phyloP scores from a whole-genome alignment of 2,329 filamentous ascomycete species.

The Fusarium beomiforme region DNA sequence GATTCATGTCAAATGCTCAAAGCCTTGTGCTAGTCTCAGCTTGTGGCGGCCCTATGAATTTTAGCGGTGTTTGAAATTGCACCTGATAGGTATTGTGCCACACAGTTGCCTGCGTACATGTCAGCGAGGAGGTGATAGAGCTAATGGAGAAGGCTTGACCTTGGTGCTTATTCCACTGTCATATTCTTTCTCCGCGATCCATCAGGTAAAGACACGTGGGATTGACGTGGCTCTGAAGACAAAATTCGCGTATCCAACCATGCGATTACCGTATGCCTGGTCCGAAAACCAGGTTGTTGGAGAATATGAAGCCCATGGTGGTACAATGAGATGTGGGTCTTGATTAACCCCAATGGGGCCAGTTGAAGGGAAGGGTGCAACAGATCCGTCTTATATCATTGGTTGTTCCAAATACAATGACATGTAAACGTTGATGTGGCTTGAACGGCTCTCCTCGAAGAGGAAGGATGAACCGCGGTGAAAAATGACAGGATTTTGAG shows the following conservation, averaged over 20 bases:
- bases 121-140: background rate
- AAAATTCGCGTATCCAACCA: constrained; percentile 6
- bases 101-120: background rate
- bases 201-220: constrained; percentile 7
- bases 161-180: background rate
- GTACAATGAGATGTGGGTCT: constrained; percentile 13
- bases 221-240: background rate
- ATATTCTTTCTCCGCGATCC: background rate
- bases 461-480: constrained; percentile 17
- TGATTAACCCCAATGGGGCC: background rate
- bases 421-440: constrained; percentile 1
- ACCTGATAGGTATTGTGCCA: background rate
- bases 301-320: constrained; percentile 14
- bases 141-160: background rate
- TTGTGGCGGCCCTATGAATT: background rate
- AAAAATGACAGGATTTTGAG: background rate
- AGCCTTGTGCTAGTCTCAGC: background rate
- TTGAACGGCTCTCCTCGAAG: constrained; percentile 12
- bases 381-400: constrained; percentile 20
- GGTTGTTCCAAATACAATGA: background rate
- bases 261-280: constrained; percentile 3
- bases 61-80: constrained; percentile 1
- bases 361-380: constrained; percentile 8
- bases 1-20: background rate
- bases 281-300: constrained; percentile 33